Evolutionary conservation across 768 basidiomycete genomes (phyloP).

Genomic region (Lactifluus rugatus): DNA sequence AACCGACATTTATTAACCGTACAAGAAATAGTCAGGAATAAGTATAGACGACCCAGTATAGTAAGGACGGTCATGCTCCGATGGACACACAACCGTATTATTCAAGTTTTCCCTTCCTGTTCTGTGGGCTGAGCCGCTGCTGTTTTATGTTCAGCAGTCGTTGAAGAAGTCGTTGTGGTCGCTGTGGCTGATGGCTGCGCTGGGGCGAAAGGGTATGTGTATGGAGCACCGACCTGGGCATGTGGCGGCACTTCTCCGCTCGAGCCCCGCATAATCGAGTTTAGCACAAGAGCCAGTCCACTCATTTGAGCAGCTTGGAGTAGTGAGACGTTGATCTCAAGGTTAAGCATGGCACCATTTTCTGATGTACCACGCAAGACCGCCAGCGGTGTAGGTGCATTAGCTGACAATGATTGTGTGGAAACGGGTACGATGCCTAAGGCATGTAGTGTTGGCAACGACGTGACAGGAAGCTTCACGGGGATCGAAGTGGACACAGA

Average conservation of each 20-base stretch:
- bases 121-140: background rate
- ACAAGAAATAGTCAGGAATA: slow-evolving; percentile 14
- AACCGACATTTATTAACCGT: slow-evolving; percentile 1
- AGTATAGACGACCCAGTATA: slow-evolving; percentile 6
- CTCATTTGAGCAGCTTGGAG: slow-evolving; percentile 71
- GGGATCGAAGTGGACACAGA: slow-evolving; percentile 34
- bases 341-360: slow-evolving; percentile 59
- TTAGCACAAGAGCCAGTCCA: slow-evolving; percentile 60
- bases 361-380: slow-evolving; percentile 62
- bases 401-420: slow-evolving; percentile 36
- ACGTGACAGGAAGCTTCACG: slow-evolving; percentile 58
- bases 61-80: background rate
- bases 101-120: slow-evolving; percentile 1
- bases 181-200: background rate
- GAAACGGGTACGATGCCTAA: slow-evolving; percentile 69
- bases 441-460: slow-evolving; percentile 48
- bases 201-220: slow-evolving; percentile 11
- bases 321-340: slow-evolving; percentile 71
- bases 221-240: slow-evolving; percentile 19
- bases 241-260: slow-evolving; percentile 14
- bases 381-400: slow-evolving; percentile 59
- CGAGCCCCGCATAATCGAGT: slow-evolving; percentile 49
- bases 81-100: background rate
- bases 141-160: slow-evolving; percentile 1
- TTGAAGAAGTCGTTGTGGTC: background rate